phyloP scores from a whole-genome alignment of 306 rosid species.

The Corylus heterophylla region DNA sequence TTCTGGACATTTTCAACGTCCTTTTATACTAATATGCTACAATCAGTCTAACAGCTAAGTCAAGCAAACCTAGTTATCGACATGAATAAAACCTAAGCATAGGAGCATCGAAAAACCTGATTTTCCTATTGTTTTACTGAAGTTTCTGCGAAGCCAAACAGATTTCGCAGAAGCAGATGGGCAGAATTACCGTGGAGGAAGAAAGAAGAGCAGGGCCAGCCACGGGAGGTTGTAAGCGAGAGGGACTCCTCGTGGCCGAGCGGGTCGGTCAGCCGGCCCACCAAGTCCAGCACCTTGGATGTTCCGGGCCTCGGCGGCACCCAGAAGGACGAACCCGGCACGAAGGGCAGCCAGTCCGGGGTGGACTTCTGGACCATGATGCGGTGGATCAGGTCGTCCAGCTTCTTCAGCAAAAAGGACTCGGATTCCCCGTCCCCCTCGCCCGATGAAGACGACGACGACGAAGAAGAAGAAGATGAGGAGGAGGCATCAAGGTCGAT shows the following conservation, averaged over 20 bases:
- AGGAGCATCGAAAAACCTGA: too few relatives aligned
- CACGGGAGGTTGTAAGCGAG: conserved; percentile 44
- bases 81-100: too few relatives aligned
- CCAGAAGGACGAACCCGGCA: conserved; percentile 90
- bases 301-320: conserved; percentile 66
- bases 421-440: conserved; percentile 44
- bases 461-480: conserved; percentile 32
- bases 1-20: too few relatives aligned
- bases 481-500: conserved; percentile 46
- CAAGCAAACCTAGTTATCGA: too few relatives aligned
- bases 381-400: conserved; percentile 65
- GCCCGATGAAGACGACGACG: conserved; percentile 21
- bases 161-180: neutral
- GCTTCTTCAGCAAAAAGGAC: conserved; percentile 44
- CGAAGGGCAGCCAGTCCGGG: conserved; percentile 83
- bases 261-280: conserved; percentile 36
- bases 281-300: conserved; percentile 45
- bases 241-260: conserved; percentile 49
- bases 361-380: conserved; percentile 62
- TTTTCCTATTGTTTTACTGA: neutral
- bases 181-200: conserved; percentile 39
- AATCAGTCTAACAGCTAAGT: too few relatives aligned
- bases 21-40: too few relatives aligned
- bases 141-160: conserved; percentile 7
- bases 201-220: conserved; percentile 60